Evolutionary conservation across 371 early-diverging fungal genomes (phyloP).

Genomic region (Syncephalastrum racemosum): DNA sequence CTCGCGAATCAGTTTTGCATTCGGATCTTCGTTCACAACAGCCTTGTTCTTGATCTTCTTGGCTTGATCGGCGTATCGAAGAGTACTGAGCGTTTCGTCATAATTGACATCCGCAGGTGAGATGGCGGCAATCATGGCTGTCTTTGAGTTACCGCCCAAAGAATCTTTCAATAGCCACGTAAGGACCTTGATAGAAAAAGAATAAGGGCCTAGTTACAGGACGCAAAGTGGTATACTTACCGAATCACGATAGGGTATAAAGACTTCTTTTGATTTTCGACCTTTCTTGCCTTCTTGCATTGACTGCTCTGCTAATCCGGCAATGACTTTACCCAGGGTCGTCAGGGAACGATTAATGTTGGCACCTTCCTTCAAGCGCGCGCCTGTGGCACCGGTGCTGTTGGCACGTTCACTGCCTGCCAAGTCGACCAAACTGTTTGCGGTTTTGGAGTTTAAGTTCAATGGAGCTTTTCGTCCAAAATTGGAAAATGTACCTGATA

Average conservation of each 20-base stretch:
- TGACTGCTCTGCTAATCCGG: conserved; percentile 85
- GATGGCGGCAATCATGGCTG: conserved; percentile 91
- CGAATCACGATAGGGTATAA: conserved; percentile 90
- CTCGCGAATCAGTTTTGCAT: conserved; percentile 81
- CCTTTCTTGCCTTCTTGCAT: conserved; percentile 47
- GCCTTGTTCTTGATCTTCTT: conserved; percentile 92
- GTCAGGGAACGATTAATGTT: conserved; percentile 97
- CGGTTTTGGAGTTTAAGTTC: background rate
- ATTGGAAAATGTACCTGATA: conserved; percentile 41
- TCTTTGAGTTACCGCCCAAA: conserved; percentile 92
- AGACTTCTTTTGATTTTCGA: conserved; percentile 55
- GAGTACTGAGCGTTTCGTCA: conserved; percentile 91
- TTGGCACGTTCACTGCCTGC: conserved; percentile 97
- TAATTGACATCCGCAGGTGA: conserved; percentile 67
- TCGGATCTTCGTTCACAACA: conserved; percentile 90
- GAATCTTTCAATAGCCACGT: conserved; percentile 96
- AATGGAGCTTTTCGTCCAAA: background rate
- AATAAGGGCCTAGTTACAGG: background rate
- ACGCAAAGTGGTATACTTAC: conserved; percentile 22
- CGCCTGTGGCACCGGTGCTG: conserved; percentile 94
- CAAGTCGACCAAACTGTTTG: conserved; percentile 73
- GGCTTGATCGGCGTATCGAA: conserved; percentile 94
- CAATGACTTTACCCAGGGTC: conserved; percentile 97
- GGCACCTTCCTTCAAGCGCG: conserved; percentile 96
- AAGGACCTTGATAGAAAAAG: conserved; percentile 47